phyloP scores from a whole-genome alignment of 129 eudicot genomes.

The Smallanthus sonchifolius region DNA sequence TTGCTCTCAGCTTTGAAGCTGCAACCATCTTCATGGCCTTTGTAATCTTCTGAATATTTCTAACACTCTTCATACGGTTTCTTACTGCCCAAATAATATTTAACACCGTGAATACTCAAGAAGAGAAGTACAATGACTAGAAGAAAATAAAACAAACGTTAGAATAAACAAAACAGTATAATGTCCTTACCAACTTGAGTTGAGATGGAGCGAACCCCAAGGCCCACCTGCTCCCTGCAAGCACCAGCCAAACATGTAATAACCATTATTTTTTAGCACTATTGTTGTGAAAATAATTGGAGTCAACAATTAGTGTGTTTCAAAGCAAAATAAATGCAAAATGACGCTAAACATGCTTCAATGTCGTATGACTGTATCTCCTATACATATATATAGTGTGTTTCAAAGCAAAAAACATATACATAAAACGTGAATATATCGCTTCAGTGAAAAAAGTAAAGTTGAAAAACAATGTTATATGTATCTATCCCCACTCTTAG shows the following conservation, averaged over 20 bases:
- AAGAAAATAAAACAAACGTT: background rate
- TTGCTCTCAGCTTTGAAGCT: conserved; percentile 95
- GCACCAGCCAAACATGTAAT: conserved; percentile 14
- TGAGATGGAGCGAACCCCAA: conserved; percentile 83
- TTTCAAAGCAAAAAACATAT: too few relatives aligned
- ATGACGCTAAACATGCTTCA: background rate
- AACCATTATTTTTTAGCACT: background rate
- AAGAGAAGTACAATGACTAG: background rate
- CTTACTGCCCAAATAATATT: conserved; percentile 51
- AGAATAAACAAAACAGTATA: background rate
- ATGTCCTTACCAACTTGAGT: conserved; percentile 81
- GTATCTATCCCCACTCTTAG: too few relatives aligned
- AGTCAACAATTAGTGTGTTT: background rate
- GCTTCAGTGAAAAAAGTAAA: too few relatives aligned
- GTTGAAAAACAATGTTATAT: too few relatives aligned
- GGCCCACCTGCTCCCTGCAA: conserved; percentile 61
- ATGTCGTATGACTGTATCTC: background rate
- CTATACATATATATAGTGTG: too few relatives aligned
- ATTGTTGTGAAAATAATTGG: background rate
- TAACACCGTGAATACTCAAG: conserved; percentile 11
- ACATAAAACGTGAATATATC: too few relatives aligned
- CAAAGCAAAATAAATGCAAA: background rate
- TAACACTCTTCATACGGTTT: conserved; percentile 93
- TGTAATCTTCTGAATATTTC: conserved; percentile 92
- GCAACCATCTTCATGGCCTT: conserved; percentile 99